Evolutionary conservation across 1,139 yeast genomes (phyloP).

Genomic region (Protomyces macrosporus): DNA sequence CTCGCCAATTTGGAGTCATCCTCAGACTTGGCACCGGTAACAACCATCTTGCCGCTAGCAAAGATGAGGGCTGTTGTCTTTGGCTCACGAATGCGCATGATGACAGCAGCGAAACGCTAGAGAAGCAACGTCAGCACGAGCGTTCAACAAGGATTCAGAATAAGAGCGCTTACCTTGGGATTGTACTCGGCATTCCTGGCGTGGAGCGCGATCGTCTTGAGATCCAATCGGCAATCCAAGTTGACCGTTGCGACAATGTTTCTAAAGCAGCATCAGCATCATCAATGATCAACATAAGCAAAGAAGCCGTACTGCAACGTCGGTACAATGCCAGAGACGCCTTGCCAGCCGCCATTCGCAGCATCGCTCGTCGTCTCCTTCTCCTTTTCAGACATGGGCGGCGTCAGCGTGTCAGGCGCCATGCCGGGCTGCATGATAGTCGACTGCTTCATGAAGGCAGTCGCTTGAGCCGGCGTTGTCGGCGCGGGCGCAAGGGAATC

Average conservation of each 20-base stretch:
- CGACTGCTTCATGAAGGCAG: slow-evolving; percentile 25
- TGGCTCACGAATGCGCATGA: slow-evolving; percentile 98
- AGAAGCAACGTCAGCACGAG: slow-evolving; percentile 29
- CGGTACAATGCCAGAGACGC: slow-evolving; percentile 87
- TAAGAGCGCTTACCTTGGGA: slow-evolving; percentile 48
- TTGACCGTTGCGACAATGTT: slow-evolving; percentile 98
- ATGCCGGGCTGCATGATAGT: slow-evolving; percentile 24
- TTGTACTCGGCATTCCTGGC: slow-evolving; percentile 99
- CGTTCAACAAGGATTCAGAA: background rate
- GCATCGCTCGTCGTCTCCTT: slow-evolving; percentile 14
- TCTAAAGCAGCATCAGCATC: slow-evolving; percentile 31
- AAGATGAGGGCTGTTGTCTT: slow-evolving; percentile 96
- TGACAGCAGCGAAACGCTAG: slow-evolving; percentile 97
- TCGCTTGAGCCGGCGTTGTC: slow-evolving; percentile 26
- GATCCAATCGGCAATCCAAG: slow-evolving; percentile 88
- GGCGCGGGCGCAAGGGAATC: slow-evolving; percentile 26
- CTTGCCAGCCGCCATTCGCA: slow-evolving; percentile 13
- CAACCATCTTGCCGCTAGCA: slow-evolving; percentile 99
- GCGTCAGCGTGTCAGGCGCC: slow-evolving; percentile 6
- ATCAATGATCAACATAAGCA: slow-evolving; percentile 22
- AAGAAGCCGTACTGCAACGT: slow-evolving; percentile 56
- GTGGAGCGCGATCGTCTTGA: slow-evolving; percentile 94
- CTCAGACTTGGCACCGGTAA: slow-evolving; percentile 97
- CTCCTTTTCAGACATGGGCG: slow-evolving; percentile 7
- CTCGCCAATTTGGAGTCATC: slow-evolving; percentile 97